Evolutionary conservation across 2,329 filamentous ascomycete species (phyloP).

Genomic region (Corynespora cassiicola): DNA sequence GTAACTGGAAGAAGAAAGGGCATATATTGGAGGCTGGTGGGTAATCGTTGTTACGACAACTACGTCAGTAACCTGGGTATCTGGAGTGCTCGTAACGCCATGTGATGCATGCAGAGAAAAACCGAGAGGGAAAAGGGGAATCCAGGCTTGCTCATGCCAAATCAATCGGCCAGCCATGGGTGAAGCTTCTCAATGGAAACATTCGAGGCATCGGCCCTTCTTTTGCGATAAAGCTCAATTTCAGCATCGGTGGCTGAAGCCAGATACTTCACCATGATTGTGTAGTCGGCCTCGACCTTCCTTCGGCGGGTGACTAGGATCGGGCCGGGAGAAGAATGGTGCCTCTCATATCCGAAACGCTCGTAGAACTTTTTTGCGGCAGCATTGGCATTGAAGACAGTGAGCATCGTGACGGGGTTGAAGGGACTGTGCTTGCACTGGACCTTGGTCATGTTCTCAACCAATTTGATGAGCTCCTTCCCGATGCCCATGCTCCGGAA

Average conservation of each 20-base stretch:
- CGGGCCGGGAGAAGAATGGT: conserved; percentile 60
- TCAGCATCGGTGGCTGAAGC: no score
- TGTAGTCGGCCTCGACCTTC: conserved; percentile 29
- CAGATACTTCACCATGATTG: conserved; percentile 25
- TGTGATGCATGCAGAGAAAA: no score
- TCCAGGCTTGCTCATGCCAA: no score
- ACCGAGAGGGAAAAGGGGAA: no score
- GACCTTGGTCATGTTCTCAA: conserved; percentile 59
- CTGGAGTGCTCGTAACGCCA: no score
- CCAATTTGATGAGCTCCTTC: conserved; percentile 63
- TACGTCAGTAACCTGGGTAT: no score
- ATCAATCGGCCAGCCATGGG: conserved; percentile 1
- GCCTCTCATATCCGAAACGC: conserved; percentile 62
- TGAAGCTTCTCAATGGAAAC: no score
- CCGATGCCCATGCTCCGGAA: conserved; percentile 70
- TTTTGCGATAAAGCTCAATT: no score
- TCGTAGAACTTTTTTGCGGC: conserved; percentile 67
- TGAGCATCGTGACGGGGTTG: conserved; percentile 74
- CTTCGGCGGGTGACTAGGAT: conserved; percentile 38
- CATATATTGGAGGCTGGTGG: no score
- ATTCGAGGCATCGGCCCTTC: no score
- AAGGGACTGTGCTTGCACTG: conserved; percentile 63
- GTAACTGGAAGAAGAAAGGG: no score
- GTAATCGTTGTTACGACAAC: no score
- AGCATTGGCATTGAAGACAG: conserved; percentile 70